Evolutionary conservation across 176 grass and related monocot genomes (phyloP).

Genomic region (Oryza punctata): DNA sequence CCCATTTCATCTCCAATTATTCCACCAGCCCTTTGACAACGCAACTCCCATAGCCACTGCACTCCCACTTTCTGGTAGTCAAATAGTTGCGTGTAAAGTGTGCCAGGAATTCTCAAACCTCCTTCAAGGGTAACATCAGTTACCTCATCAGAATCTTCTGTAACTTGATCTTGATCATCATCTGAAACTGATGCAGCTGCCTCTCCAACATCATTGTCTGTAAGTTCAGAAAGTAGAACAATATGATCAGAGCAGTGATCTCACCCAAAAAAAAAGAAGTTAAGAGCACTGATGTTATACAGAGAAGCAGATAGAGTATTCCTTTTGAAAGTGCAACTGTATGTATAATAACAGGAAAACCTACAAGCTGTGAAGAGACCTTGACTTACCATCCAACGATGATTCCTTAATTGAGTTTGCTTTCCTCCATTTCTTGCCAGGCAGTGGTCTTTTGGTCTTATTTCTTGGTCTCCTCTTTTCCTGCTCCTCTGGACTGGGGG

Average conservation of each 20-base stretch:
- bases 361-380: neutral
- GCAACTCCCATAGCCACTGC: slow-evolving; percentile 97
- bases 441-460: slow-evolving; percentile 67
- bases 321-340: neutral
- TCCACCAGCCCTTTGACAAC: slow-evolving; percentile 88
- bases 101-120: slow-evolving; percentile 73
- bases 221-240: slow-evolving; percentile 19
- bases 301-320: slow-evolving; percentile 20
- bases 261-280: no score
- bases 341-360: slow-evolving; percentile 25
- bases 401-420: slow-evolving; percentile 46
- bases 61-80: slow-evolving; percentile 98
- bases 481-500: slow-evolving; percentile 48
- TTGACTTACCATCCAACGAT: slow-evolving; percentile 40
- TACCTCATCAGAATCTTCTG: slow-evolving; percentile 39
- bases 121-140: slow-evolving; percentile 75
- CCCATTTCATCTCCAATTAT: slow-evolving; percentile 99
- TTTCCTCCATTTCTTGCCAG: slow-evolving; percentile 85
- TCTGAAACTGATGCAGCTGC: slow-evolving; percentile 40
- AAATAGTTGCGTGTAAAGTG: slow-evolving; percentile 70
- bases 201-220: slow-evolving; percentile 59
- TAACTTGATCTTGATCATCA: slow-evolving; percentile 62
- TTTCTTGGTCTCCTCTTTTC: slow-evolving; percentile 54
- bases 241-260: slow-evolving; percentile 10
- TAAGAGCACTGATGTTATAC: neutral